Base-by-base conservation (phyloP, 495 filamentous ascomycete species). In the Viridothelium virens region DNA sequence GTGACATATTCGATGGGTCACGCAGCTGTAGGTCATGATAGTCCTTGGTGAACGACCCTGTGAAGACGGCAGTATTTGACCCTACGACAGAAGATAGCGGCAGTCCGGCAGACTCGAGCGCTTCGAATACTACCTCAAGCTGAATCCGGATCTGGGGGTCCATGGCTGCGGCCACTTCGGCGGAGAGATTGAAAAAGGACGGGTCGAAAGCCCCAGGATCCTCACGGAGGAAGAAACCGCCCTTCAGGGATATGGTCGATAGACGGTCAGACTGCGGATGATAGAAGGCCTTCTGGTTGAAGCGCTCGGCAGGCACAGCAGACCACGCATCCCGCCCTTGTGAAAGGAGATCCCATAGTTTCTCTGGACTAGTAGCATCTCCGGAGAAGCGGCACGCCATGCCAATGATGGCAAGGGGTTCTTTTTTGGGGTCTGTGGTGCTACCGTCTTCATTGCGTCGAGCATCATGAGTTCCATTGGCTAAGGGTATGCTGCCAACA, bases 221-320 rank as follows among this genome's bases (percentile, higher is more conserved):
- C 5, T 65, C 38, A 9, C 11, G 34, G 5, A 68, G 33, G 38
- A 68, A 65, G 38, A 34, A 18, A 18, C 14, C 50, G 12, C 37
- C 50, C 33, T 56, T 16, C 18, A 38, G 61, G n/a, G 11, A 38
- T 48, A 61, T 38, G 16, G 14, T 14, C 2, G 39, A 38, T n/a
- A 14, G 16, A 18, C 53, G 14, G 14, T 67, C 59, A 16, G 59
- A 9, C 3, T 73, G 73, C 37, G 67, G 68, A 34, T 67, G 46
- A 50, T 74, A 74, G 10, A 74, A 67, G n/a, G 72, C 73, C 64
- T 73, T 72, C n/a, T 72, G 56, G 36, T 66, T 68, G 65, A 76
- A 74, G 3, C 64, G 37, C n/a, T 34, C 50, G 31, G 38, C 38
- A 3, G 63, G 63, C 61, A 61, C n/a, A 3, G 16, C 10, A 31